These are phyloP conservation scores for Cordyceps cateniannulata DNA, from an alignment of 2,329 filamentous ascomycete genomes.

Conservation along the genomic window DNA sequence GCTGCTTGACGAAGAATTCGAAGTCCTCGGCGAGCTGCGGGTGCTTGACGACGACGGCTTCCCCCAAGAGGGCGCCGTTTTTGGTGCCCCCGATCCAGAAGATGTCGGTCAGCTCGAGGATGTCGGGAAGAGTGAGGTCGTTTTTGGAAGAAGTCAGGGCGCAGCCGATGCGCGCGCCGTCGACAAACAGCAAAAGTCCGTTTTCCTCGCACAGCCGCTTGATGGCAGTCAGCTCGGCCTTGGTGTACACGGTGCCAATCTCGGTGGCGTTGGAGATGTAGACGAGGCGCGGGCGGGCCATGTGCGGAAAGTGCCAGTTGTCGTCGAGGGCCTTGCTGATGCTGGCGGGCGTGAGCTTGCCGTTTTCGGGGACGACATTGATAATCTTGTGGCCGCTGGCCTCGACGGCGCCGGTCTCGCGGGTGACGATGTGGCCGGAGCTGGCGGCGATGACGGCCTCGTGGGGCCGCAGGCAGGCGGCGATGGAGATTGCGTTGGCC, in stretches of 20 bases:
- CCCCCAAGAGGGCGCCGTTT: slow-evolving; percentile 42
- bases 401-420: slow-evolving; percentile 45
- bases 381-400: slow-evolving; percentile 47
- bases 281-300: slow-evolving; percentile 43
- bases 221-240: slow-evolving; percentile 34
- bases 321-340: slow-evolving; percentile 37
- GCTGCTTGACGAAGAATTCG: slow-evolving; percentile 45
- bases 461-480: slow-evolving; percentile 42
- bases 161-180: slow-evolving; percentile 39
- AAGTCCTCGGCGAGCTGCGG: slow-evolving; percentile 36
- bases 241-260: slow-evolving; percentile 41
- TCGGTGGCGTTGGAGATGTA: slow-evolving; percentile 48
- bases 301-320: slow-evolving; percentile 46
- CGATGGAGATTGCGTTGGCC: slow-evolving; percentile 46
- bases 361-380: slow-evolving; percentile 36
- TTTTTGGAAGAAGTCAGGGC: slow-evolving; percentile 37
- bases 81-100: slow-evolving; percentile 51
- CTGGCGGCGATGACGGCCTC: slow-evolving; percentile 45
- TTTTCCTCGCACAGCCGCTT: slow-evolving; percentile 36
- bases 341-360: slow-evolving; percentile 39
- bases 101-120: slow-evolving; percentile 42
- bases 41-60: slow-evolving; percentile 43
- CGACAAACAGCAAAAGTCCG: slow-evolving; percentile 37
- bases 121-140: slow-evolving; percentile 36
- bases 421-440: slow-evolving; percentile 42